Percentiles rank a stretch among this genome's conserved stretches.
Conservation (phyloP, 1,284 basidiomycete species). For the Ceratobasidium sp. region DNA sequence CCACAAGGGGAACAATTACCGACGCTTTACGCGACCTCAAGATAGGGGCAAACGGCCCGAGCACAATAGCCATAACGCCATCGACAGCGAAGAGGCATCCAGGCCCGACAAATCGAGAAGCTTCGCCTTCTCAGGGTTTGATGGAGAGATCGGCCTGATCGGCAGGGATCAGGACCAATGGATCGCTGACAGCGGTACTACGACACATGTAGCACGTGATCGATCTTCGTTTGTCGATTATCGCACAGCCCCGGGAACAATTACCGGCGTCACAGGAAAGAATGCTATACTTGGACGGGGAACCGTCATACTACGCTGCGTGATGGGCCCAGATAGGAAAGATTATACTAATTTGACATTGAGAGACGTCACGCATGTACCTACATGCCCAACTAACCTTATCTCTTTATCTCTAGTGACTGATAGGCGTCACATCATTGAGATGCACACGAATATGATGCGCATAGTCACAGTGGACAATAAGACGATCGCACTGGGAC, state of each 20-base stretch:
- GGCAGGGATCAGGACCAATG: not conserved
- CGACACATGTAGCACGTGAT: constrained; percentile 4
- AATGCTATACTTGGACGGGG: constrained; percentile 33
- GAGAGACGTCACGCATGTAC: constrained; percentile 52
- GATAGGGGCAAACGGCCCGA: no score
- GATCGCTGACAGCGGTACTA: constrained; percentile 15
- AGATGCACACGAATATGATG: constrained; percentile 36
- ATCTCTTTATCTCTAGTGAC: constrained; percentile 51
- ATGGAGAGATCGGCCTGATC: not conserved
- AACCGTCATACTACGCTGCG: constrained; percentile 44
- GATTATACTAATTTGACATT: constrained; percentile 46
- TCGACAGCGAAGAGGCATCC: not conserved
- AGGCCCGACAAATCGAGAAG: not conserved
- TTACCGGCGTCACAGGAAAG: constrained; percentile 18
- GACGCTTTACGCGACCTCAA: not conserved
- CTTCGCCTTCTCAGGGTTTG: not conserved
- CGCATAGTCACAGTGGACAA: constrained; percentile 30
- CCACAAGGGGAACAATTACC: constrained; percentile 10
- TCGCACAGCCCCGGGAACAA: not conserved
- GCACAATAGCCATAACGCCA: no score
- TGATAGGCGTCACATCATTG: not conserved
- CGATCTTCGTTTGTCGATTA: not conserved
- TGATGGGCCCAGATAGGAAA: constrained; percentile 22
- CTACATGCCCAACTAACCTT: constrained; percentile 53
- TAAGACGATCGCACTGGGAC: constrained; percentile 6